Evolutionary conservation across 352 stramenopile species (phyloP).

Genomic region (Phytophthora hybrid): DNA sequence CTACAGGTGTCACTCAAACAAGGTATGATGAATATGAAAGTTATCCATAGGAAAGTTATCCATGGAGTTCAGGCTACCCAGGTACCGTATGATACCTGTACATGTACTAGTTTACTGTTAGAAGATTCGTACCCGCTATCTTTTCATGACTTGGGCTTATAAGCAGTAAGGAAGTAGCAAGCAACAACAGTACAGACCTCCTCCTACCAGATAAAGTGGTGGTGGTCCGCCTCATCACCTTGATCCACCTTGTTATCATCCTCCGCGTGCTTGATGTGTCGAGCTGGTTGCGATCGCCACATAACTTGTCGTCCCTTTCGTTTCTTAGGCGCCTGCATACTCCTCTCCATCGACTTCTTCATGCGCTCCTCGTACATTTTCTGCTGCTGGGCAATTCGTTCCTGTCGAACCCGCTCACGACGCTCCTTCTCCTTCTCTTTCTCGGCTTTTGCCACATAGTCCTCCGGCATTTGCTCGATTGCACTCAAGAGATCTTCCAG

Average conservation of each 20-base stretch:
- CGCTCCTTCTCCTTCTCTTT: constrained; percentile 96
- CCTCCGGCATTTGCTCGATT: constrained; percentile 94
- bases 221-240: constrained; percentile 82
- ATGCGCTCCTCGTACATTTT: constrained; percentile 95
- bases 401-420: constrained; percentile 90
- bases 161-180: too few species aligned
- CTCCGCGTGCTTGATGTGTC: constrained; percentile 79
- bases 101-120: too few species aligned
- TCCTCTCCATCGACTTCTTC: constrained; percentile 94
- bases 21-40: neutral
- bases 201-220: constrained; percentile 83
- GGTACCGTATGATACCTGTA: too few species aligned
- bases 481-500: constrained; percentile 92
- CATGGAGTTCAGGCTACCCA: too few species aligned
- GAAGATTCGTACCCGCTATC: too few species aligned
- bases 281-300: constrained; percentile 89
- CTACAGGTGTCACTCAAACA: neutral
- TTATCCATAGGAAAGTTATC: too few species aligned
- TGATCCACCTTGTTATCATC: constrained; percentile 86
- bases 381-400: constrained; percentile 93
- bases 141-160: too few species aligned
- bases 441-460: constrained; percentile 94
- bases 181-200: too few species aligned
- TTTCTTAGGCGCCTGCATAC: constrained; percentile 94
- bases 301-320: constrained; percentile 93